Percentiles rank a stretch among this genome's conserved stretches.
Conservation (phyloP, 371 early-diverging fungal genomes). For the Amoeboaphelidium occidentale region DNA sequence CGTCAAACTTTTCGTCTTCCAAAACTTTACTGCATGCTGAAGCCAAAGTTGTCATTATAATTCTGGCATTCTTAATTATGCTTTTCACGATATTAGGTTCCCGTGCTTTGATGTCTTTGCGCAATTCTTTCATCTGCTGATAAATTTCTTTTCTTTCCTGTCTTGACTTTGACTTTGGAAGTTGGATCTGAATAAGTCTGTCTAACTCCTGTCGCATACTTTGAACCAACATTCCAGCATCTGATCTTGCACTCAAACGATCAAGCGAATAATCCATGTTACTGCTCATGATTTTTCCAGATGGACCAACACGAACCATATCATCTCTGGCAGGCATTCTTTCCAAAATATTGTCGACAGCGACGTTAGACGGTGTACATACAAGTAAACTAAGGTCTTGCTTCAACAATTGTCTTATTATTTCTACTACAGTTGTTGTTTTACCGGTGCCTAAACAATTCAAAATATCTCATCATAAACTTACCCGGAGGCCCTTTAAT, state of each 20-base stretch:
- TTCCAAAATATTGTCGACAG: conserved; percentile 38
- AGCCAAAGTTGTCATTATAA: conserved; percentile 21
- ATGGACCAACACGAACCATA: conserved; percentile 5
- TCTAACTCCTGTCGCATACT: conserved; percentile 64
- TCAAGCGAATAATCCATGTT: background rate
- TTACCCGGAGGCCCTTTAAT: conserved; percentile 67
- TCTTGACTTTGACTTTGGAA: conserved; percentile 32
- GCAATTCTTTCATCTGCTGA: conserved; percentile 33
- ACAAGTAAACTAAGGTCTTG: conserved; percentile 48
- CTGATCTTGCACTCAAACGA: background rate
- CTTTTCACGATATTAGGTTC: conserved; percentile 40
- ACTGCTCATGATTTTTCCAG: background rate
- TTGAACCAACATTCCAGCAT: conserved; percentile 18
- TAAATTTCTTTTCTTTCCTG: conserved; percentile 38
- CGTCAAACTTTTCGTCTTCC: conserved; percentile 45
- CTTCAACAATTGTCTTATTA: conserved; percentile 47
- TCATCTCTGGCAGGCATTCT: conserved; percentile 41
- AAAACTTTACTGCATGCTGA: conserved; percentile 22
- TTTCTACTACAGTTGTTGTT: conserved; percentile 68
- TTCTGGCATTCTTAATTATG: conserved; percentile 25
- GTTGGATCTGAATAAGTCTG: conserved; percentile 24
- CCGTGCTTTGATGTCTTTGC: conserved; percentile 39
- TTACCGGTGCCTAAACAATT: conserved; percentile 53
- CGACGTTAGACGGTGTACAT: conserved; percentile 80
- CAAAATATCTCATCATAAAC: conserved; percentile 1